Percentiles rank a stretch among this genome's conserved stretches.
phyloP scores from a whole-genome alignment of 257 asterid genomes.

The Ilex aquifolium region DNA sequence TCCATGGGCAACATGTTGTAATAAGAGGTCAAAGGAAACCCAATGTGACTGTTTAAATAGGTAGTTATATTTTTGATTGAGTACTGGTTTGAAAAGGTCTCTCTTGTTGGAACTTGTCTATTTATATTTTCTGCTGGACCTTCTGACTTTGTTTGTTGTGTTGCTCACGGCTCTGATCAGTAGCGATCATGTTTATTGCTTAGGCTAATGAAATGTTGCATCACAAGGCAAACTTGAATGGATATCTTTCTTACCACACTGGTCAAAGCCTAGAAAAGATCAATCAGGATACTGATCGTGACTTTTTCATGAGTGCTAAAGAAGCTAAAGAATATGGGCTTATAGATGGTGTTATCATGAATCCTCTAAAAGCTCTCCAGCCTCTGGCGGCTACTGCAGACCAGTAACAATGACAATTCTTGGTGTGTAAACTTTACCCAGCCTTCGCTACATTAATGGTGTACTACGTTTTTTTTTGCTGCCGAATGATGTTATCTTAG shows the following conservation, averaged over 20 bases:
- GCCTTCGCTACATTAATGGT: neutral
- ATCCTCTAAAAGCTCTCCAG: slow-evolving; percentile 85
- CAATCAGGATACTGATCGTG: slow-evolving; percentile 88
- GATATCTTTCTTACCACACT: slow-evolving; percentile 90
- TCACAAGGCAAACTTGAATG: slow-evolving; percentile 82
- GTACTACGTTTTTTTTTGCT: neutral
- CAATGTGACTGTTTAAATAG: no score
- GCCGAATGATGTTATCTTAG: neutral
- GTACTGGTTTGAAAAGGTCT: neutral
- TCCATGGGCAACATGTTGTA: neutral
- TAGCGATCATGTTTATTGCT: neutral
- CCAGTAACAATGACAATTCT: slow-evolving; percentile 9
- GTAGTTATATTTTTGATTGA: no score
- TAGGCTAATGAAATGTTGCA: slow-evolving; percentile 97
- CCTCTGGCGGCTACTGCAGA: slow-evolving; percentile 73
- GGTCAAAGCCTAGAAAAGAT: slow-evolving; percentile 93
- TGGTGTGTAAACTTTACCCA: neutral
- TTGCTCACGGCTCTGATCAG: neutral
- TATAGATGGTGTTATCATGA: slow-evolving; percentile 83
- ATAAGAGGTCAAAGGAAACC: no score
- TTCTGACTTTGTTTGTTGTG: neutral
- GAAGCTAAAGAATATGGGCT: slow-evolving; percentile 96
- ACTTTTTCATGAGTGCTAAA: slow-evolving; percentile 93
- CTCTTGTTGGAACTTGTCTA: neutral
- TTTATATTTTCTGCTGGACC: neutral